Base-by-base conservation (phyloP, 2,329 filamentous ascomycete genomes). In the Pseudocercospora pini-densiflorae region DNA sequence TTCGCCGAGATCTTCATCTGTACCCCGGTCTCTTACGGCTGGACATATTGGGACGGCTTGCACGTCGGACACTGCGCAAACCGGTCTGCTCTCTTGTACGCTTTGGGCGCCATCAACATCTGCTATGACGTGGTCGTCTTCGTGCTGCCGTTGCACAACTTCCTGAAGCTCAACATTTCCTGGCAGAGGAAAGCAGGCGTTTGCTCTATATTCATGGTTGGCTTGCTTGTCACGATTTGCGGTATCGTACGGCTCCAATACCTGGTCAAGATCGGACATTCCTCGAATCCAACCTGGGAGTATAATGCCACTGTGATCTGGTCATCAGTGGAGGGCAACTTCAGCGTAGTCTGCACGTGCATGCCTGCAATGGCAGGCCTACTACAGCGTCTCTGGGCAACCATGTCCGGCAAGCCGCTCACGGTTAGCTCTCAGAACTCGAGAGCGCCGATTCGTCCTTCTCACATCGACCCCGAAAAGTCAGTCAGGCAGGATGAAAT, bases 41-140 rank as follows among this genome's bases (percentile, higher is more conserved):
- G 69, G 69, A 63, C 33, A 1, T 60, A 65, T 31, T 71, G 69
- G 69, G 69, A 71, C 27, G 65, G 67, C 12, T 63, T 71, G 3
- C 69, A 71, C 45, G 9, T 19, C 3, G 69, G 69, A 2, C 51
- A 60, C 40, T 71, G 69, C 59, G 64, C 65, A 49, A 66, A 69
- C 19, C 61, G 64, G 27, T 54, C 65, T 6, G 69, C 63, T 8
- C 59, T 63, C 49, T 54, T 69, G 14, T 71, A 71, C 58, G 62
- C 65, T 12, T 62, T 71, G 1, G 69, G 69, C 1, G 69, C 69
- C 21, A 49, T 71, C 24, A 71, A 71, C 57, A 71, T 71, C 51
- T 67, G 67, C 43, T 71, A 69, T 51, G 69, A 71, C 31, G 69
- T 71, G n/a, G 51, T 69, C 23, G 67, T 71, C 19, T 71, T 71